Conservation (phyloP, 1,284 basidiomycete species). For the Ustilago tritici region DNA sequence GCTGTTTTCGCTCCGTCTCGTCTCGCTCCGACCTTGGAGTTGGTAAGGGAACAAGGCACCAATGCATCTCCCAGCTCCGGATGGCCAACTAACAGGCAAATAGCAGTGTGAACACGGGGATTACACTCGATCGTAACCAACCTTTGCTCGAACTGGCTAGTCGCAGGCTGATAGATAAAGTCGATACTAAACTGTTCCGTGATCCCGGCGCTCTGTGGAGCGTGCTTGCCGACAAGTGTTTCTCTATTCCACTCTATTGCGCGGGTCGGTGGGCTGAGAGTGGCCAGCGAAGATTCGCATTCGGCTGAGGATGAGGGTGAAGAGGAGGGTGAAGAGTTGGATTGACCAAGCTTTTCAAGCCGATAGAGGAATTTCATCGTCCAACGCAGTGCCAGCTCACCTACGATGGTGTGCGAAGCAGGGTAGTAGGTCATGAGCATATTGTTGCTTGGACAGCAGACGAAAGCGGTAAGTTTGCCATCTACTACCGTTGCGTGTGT, state of each 20-base stretch:
- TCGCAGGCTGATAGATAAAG: constrained; percentile 70
- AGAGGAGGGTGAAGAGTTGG: background rate
- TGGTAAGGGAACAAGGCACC: constrained; percentile 17
- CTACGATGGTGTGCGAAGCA: constrained; percentile 64
- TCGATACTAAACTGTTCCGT: constrained; percentile 72
- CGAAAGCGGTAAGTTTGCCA: constrained; percentile 71
- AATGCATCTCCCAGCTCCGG: constrained; percentile 34
- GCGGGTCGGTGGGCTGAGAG: background rate
- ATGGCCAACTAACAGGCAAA: constrained; percentile 68
- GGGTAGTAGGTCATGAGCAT: constrained; percentile 72
- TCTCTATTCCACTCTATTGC: constrained; percentile 30
- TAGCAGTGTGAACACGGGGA: constrained; percentile 71
- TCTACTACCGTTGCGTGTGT: constrained; percentile 71
- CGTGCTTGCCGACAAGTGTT: constrained; percentile 30
- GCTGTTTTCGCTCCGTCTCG: background rate
- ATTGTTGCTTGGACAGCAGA: constrained; percentile 71
- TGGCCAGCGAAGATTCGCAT: background rate
- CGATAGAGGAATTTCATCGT: constrained; percentile 68
- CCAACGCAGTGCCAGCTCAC: constrained; percentile 69
- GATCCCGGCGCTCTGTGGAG: constrained; percentile 46
- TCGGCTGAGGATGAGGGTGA: background rate
- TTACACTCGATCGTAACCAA: constrained; percentile 72
- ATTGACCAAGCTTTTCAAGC: constrained; percentile 41
- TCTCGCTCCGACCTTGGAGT: background rate
- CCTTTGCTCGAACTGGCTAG: constrained; percentile 55